Percentiles rank a stretch among this genome's conserved stretches.
These are phyloP conservation scores for Penicillium bovifimosum DNA, from an alignment of 495 filamentous ascomycete genomes.

Conservation along the genomic window DNA sequence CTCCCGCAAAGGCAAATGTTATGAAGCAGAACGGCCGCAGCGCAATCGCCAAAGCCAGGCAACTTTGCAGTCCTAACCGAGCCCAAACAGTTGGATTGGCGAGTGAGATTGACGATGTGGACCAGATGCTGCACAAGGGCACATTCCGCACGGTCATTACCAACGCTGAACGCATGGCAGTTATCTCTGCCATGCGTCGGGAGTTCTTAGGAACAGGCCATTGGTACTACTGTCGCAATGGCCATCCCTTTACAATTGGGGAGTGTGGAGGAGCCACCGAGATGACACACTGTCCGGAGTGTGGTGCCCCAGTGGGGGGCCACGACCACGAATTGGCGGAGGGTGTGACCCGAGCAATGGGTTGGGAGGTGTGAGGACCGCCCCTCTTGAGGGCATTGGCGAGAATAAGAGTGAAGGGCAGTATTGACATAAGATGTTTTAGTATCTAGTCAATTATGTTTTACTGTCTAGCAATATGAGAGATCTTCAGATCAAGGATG, in stretches of 20 bases:
- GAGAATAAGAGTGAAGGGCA: too few relatives aligned
- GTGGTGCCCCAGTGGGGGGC: constrained; percentile 56
- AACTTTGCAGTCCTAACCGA: constrained; percentile 20
- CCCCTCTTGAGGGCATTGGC: background rate
- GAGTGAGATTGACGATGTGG: constrained; percentile 22
- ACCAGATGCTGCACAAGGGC: constrained; percentile 29
- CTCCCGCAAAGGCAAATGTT: background rate
- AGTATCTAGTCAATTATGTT: too few relatives aligned
- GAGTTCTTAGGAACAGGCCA: constrained; percentile 54
- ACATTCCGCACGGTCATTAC: constrained; percentile 42
- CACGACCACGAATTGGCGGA: constrained; percentile 43
- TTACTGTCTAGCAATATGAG: background rate
- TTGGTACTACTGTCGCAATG: constrained; percentile 65
- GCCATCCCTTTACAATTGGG: constrained; percentile 67
- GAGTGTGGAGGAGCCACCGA: constrained; percentile 71
- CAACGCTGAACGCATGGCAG: constrained; percentile 41
- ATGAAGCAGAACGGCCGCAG: constrained; percentile 6
- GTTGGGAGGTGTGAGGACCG: constrained; percentile 36
- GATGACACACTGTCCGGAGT: constrained; percentile 58
- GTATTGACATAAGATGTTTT: background rate
- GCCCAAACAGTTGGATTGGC: constrained; percentile 26
- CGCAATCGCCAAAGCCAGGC: constrained; percentile 18
- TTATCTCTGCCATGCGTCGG: constrained; percentile 46
- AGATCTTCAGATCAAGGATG: background rate
- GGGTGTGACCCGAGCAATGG: constrained; percentile 47